These are phyloP conservation scores for Citrus trifoliata DNA, from an alignment of 345 rosid species.

Conservation along the genomic window DNA sequence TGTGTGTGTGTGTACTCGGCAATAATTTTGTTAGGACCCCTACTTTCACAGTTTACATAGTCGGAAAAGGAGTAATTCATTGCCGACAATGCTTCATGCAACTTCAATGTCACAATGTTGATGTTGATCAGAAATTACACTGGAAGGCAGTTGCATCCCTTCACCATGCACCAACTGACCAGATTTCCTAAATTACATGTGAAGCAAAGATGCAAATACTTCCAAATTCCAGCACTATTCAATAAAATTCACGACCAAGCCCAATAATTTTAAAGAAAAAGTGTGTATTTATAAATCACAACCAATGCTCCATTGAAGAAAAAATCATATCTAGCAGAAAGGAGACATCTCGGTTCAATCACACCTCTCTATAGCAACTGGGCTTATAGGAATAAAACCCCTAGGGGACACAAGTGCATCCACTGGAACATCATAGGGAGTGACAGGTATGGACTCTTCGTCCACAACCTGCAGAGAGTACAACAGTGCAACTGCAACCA, in stretches of 20 bases:
- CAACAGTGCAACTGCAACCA: slow-evolving; percentile 39
- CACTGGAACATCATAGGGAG: slow-evolving; percentile 32
- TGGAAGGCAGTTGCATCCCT: neutral
- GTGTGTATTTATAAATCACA: neutral
- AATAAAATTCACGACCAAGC: neutral
- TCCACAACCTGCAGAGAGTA: slow-evolving; percentile 38
- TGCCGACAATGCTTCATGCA: neutral
- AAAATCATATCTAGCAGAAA: neutral
- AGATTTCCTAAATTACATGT: neutral
- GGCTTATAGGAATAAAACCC: slow-evolving; percentile 33
- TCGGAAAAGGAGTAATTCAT: neutral
- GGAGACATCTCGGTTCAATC: slow-evolving; percentile 7
- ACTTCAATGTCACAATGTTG: neutral
- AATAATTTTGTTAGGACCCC: neutral
- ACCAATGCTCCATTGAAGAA: neutral
- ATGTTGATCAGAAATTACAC: neutral
- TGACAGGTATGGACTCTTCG: slow-evolving; percentile 33
- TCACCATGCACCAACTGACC: neutral
- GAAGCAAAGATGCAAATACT: neutral
- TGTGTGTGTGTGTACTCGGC: too few relatives aligned
- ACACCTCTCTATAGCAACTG: slow-evolving; percentile 23
- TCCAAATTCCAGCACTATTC: neutral
- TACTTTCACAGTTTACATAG: neutral
- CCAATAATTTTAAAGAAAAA: neutral
- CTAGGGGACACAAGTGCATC: slow-evolving; percentile 45